Evolutionary conservation across 352 stramenopile species (phyloP).

Genomic region (Globisporangium rhizosaccharum): DNA sequence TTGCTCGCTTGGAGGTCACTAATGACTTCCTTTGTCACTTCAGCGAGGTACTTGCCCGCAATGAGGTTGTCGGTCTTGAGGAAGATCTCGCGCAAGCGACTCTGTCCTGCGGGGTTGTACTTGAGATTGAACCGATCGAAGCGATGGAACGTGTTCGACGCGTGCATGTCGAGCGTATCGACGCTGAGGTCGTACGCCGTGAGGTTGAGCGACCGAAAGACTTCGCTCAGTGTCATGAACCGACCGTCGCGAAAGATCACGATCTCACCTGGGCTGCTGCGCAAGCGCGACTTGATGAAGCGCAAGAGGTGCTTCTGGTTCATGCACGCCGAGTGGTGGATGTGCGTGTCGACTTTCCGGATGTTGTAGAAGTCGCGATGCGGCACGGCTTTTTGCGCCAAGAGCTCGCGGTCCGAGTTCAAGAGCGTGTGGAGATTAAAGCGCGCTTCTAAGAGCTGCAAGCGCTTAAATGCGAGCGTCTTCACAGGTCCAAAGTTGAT

Average conservation of each 20-base stretch:
- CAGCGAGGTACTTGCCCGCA: conserved; percentile 92
- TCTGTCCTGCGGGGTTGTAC: conserved; percentile 96
- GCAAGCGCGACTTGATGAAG: conserved; percentile 85
- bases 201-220: conserved; percentile 91
- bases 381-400: conserved; percentile 94
- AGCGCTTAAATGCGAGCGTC: conserved; percentile 79
- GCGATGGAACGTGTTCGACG: conserved; percentile 98
- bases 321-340: conserved; percentile 97
- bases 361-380: conserved; percentile 99
- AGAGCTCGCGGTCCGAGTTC: conserved; percentile 93
- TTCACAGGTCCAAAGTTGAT: conserved; percentile 87
- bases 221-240: conserved; percentile 94
- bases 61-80: conserved; percentile 99
- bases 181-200: conserved; percentile 98
- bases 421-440: conserved; percentile 97
- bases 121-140: conserved; percentile 99
- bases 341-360: conserved; percentile 98
- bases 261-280: conserved; percentile 85
- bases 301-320: conserved; percentile 94
- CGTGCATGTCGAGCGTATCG: conserved; percentile 98
- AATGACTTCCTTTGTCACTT: conserved; percentile 94
- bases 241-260: conserved; percentile 95
- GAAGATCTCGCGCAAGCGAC: conserved; percentile 96
- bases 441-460: conserved; percentile 86
- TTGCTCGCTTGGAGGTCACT: conserved; percentile 86